A percentile compares a stretch with the other conserved stretches of the same genome.
phyloP scores from a whole-genome alignment of 129 eudicot genomes.

The Chrysanthemum seticuspe region DNA sequence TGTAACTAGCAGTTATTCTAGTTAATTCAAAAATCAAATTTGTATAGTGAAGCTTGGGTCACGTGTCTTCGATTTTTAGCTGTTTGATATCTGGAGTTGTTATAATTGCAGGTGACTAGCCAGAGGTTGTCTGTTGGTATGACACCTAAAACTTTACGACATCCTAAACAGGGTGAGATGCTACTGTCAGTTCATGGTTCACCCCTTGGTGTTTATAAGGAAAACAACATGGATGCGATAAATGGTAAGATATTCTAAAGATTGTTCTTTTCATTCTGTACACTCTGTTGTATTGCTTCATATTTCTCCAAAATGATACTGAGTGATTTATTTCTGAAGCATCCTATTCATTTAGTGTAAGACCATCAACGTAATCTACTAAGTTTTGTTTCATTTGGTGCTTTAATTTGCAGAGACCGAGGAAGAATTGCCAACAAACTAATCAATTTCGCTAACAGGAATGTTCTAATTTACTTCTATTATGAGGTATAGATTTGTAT shows the following conservation, averaged over 20 bases:
- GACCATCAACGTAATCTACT: conserved; percentile 4
- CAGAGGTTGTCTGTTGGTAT: conserved; percentile 76
- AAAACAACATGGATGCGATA: conserved; percentile 90
- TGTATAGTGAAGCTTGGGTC: conserved; percentile 1
- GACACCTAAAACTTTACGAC: conserved; percentile 83
- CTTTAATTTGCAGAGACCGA: conserved; percentile 40
- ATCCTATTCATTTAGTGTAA: not conserved
- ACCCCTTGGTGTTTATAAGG: conserved; percentile 93
- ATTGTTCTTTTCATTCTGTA: not conserved
- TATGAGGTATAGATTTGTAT: conserved; percentile 7
- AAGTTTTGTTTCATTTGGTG: conserved; percentile 11
- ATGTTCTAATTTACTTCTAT: not conserved
- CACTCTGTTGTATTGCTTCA: not conserved
- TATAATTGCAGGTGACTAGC: conserved; percentile 49
- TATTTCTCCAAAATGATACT: not conserved
- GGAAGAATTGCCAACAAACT: conserved; percentile 35
- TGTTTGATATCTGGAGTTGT: not conserved
- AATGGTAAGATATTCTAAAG: conserved; percentile 39
- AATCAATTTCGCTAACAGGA: not conserved
- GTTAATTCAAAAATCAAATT: not conserved
- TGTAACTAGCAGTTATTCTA: not conserved
- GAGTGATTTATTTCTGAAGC: not conserved
- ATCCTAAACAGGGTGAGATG: conserved; percentile 88
- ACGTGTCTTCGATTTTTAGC: not conserved
- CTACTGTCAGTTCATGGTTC: conserved; percentile 93